Evolutionary conservation across 176 grass and related monocot species (phyloP).

Genomic region (Carex myosuroides): DNA sequence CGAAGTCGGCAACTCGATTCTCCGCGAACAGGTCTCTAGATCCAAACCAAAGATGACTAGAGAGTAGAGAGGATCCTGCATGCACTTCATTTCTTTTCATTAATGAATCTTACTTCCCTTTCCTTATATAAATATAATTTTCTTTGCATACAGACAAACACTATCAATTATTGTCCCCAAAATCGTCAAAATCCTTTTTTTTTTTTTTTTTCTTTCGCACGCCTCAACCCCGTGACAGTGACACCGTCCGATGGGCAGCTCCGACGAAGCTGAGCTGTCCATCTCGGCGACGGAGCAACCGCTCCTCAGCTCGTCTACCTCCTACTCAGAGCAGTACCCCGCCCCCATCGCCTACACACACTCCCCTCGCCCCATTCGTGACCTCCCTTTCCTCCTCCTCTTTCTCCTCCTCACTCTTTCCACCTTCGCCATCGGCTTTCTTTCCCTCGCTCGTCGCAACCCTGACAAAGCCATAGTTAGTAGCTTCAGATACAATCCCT

Average conservation of each 20-base stretch:
- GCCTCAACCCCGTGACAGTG: background rate
- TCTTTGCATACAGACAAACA: no score
- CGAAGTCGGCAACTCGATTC: no score
- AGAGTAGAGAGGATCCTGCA: no score
- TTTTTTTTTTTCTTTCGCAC: no score
- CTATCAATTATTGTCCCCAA: background rate
- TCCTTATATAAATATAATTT: no score
- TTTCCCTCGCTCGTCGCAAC: conserved; percentile 30
- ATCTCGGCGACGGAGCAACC: background rate
- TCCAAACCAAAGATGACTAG: no score
- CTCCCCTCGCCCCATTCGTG: conserved; percentile 35
- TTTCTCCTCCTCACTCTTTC: conserved; percentile 41
- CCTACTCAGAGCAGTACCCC: background rate
- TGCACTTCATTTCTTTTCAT: no score
- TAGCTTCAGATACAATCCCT: conserved; percentile 26
- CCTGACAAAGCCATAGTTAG: conserved; percentile 9
- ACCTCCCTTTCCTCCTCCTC: conserved; percentile 34
- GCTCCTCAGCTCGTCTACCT: background rate
- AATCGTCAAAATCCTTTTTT: background rate
- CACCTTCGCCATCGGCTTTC: conserved; percentile 25
- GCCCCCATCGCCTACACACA: conserved; percentile 38
- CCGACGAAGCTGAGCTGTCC: conserved; percentile 1
- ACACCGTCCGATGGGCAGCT: conserved; percentile 10
- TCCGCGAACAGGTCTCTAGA: no score
- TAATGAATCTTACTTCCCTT: no score